Base-by-base conservation (phyloP, 192 early-diverging fungal genomes). In the Backusella tarrabulga region DNA sequence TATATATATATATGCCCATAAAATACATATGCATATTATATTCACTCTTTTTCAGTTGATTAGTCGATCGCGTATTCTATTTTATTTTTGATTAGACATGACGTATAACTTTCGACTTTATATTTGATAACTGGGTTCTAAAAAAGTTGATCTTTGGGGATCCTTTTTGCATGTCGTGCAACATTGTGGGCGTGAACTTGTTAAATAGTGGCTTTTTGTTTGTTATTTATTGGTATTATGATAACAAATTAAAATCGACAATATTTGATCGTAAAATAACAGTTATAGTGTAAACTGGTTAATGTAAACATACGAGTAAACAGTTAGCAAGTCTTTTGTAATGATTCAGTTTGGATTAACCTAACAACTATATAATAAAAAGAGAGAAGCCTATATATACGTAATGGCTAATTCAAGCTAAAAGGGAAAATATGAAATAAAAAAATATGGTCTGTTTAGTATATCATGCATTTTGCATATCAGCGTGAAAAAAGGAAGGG, bases 181-280 rank as follows among this genome's bases (percentile, higher is more conserved):
- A 26, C 56, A 8, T 63, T 63, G 56, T 63, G 6, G 56, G 56
- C 56, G 56, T 29, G 56, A 11, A 63, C 26, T 63, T 63, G 23
- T 29, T 63, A 63, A 63, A 63, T 23, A 63, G 56, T 63, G 56
- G 56, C 56, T 63, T 63, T 63, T 63, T 63, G 26, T 63, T 63
- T 63, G 26, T 63, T 63, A 63, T 63, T 9, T 63, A 63, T 29
- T 29, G 11, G 11, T 63, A 26, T 63, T 14, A 29, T 63, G 26
- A 32, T 29, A 63, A 63, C 56, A 63, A 63, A 63, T 63, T 26
- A 63, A 63, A 63, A 63, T 29, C 56, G 9, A 63, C 56, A 60
- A 60, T 60, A 60, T 26, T 29, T 60, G 23, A 60, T 60, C 12
- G 56, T 60, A 23, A 56, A 56, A 56, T 56, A 56, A 56, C 54